A percentile compares a stretch with the other conserved stretches of the same genome.
Evolutionary conservation across 1,139 yeast species (phyloP).

Genomic region (Hansenula anomala): DNA sequence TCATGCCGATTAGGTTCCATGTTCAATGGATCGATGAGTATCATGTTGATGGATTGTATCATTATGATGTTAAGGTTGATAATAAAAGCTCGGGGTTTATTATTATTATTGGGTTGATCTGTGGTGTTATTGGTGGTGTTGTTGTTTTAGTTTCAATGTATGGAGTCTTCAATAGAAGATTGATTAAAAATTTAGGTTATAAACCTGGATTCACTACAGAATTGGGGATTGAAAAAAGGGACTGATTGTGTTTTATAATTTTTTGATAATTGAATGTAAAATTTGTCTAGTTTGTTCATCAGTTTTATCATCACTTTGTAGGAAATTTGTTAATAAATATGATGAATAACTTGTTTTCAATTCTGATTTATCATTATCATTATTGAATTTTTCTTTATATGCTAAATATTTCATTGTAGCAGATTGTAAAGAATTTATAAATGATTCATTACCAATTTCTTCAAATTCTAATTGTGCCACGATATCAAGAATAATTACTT

Average conservation of each 20-base stretch:
- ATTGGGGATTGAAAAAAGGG: constrained; percentile 19
- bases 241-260: constrained; percentile 18
- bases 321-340: constrained; percentile 31
- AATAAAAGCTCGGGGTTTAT: too few species aligned
- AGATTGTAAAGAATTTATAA: constrained; percentile 59
- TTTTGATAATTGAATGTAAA: constrained; percentile 29
- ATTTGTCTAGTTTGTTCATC: constrained; percentile 28
- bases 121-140: constrained; percentile 40
- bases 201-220: constrained; percentile 18
- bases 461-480: constrained; percentile 63
- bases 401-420: constrained; percentile 71
- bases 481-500: constrained; percentile 51
- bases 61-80: too few species aligned
- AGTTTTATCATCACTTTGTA: constrained; percentile 19
- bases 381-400: constrained; percentile 40
- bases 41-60: too few species aligned
- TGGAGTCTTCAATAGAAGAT: constrained; percentile 37
- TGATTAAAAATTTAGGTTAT: constrained; percentile 9
- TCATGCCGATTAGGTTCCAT: constrained; percentile 52
- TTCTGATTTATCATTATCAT: constrained; percentile 31
- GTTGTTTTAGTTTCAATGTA: constrained; percentile 35
- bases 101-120: constrained; percentile 30
- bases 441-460: constrained; percentile 31
- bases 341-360: constrained; percentile 43
- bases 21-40: constrained; percentile 49